These are phyloP conservation scores for Rhinocladiella similis DNA, from an alignment of 2,329 filamentous ascomycete species.

Conservation along the genomic window DNA sequence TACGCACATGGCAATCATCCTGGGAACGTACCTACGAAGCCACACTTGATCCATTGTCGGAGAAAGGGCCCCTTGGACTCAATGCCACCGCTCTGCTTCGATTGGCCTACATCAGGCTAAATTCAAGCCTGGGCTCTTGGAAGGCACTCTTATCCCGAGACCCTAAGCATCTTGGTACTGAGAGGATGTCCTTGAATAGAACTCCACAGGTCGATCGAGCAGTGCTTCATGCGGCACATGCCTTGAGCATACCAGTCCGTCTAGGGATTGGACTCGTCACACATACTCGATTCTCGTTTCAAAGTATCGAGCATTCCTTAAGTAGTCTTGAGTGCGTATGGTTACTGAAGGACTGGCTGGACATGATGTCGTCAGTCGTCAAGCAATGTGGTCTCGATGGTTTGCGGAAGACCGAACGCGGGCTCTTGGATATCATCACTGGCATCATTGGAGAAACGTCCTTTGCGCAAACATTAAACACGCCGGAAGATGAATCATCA, in stretches of 20 bases:
- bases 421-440: slow-evolving; percentile 19
- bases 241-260: slow-evolving; percentile 29
- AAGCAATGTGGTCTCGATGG: neutral
- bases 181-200: neutral
- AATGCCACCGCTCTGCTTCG: slow-evolving; percentile 29
- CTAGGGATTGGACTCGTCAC: slow-evolving; percentile 29
- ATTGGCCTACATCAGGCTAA: slow-evolving; percentile 28
- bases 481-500: slow-evolving; percentile 6
- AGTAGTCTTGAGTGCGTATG: slow-evolving; percentile 32
- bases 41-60: slow-evolving; percentile 26
- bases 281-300: slow-evolving; percentile 27
- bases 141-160: slow-evolving; percentile 18
- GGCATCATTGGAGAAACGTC: slow-evolving; percentile 27
- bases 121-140: slow-evolving; percentile 18
- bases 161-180: neutral
- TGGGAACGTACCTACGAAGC: slow-evolving; percentile 29
- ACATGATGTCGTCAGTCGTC: neutral
- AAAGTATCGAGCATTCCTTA: slow-evolving; percentile 32
- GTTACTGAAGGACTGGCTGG: slow-evolving; percentile 31
- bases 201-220: slow-evolving; percentile 23
- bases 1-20: slow-evolving; percentile 25
- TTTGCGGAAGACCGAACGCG: slow-evolving; percentile 5
- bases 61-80: slow-evolving; percentile 28
- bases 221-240: slow-evolving; percentile 30
- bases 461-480: neutral